Percentiles rank a stretch among this genome's conserved stretches.
Evolutionary conservation across 2,329 filamentous ascomycete species (phyloP).

Genomic region (Xylariaceae sp.): DNA sequence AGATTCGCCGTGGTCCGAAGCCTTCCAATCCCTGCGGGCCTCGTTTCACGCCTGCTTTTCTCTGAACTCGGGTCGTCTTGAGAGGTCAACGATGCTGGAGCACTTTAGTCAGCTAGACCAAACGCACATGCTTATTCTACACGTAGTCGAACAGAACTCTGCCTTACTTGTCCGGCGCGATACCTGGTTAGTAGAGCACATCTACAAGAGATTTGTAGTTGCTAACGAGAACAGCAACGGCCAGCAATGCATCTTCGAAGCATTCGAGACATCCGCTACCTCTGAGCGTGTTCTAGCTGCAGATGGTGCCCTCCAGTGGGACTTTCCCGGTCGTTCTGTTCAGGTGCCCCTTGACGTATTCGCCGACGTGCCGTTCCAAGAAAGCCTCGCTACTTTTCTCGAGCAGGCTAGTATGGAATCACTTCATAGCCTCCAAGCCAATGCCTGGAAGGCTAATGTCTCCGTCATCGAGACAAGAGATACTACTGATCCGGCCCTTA

Average conservation of each 20-base stretch:
- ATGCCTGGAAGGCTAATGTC: conserved; percentile 49
- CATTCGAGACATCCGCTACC: conserved; percentile 53
- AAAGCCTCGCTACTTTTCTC: conserved; percentile 49
- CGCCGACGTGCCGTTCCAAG: conserved; percentile 42
- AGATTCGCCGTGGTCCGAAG: conserved; percentile 14
- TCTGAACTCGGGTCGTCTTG: conserved; percentile 21
- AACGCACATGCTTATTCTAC: conserved; percentile 19
- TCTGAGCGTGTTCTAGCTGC: conserved; percentile 48
- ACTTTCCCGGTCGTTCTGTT: conserved; percentile 54
- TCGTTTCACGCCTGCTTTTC: conserved; percentile 18
- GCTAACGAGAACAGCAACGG: conserved; percentile 13
- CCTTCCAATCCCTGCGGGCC: conserved; percentile 13
- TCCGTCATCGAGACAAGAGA: conserved; percentile 55
- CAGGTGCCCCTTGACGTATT: conserved; percentile 40
- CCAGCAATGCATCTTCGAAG: conserved; percentile 47
- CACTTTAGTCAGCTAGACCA: conserved; percentile 16
- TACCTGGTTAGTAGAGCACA: conserved; percentile 16
- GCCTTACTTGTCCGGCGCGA: conserved; percentile 24
- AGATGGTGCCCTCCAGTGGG: conserved; percentile 47
- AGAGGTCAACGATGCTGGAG: conserved; percentile 15
- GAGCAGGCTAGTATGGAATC: conserved; percentile 54
- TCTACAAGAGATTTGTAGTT: too few relatives aligned
- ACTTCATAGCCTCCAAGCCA: conserved; percentile 51
- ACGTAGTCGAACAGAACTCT: conserved; percentile 28
- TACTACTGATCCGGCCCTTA: conserved; percentile 53